These are phyloP conservation scores for Lentinula detonsa DNA, from an alignment of 768 basidiomycete genomes.

Conservation along the genomic window DNA sequence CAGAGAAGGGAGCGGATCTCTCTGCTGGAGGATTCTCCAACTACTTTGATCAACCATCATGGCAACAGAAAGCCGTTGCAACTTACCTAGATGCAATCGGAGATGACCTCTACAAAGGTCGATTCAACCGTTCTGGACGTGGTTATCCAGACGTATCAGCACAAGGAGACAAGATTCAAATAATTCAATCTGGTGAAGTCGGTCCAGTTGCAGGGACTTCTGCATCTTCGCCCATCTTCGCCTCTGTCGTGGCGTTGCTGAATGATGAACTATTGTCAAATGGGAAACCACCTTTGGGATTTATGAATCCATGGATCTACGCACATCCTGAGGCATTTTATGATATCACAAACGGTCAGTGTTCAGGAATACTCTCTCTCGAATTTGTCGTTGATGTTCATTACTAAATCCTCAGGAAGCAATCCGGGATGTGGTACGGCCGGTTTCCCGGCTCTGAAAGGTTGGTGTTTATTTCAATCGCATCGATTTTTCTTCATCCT, in stretches of 20 bases:
- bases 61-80: slow-evolving; percentile 26
- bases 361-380: background rate
- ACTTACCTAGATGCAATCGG: slow-evolving; percentile 24
- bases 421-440: background rate
- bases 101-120: slow-evolving; percentile 26
- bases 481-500: slow-evolving; percentile 16
- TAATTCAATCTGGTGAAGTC: slow-evolving; percentile 41
- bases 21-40: slow-evolving; percentile 12
- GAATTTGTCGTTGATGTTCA: background rate
- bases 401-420: background rate
- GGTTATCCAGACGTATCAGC: slow-evolving; percentile 10
- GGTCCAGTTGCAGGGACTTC: slow-evolving; percentile 49
- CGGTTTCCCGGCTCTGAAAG: slow-evolving; percentile 22
- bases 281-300: slow-evolving; percentile 46
- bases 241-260: slow-evolving; percentile 50
- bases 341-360: slow-evolving; percentile 37
- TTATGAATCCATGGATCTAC: slow-evolving; percentile 50
- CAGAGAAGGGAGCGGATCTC: slow-evolving; percentile 12
- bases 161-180: slow-evolving; percentile 30
- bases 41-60: slow-evolving; percentile 23
- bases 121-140: slow-evolving; percentile 31
- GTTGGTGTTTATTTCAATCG: slow-evolving; percentile 25
- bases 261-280: slow-evolving; percentile 52
- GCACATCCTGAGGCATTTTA: slow-evolving; percentile 40
- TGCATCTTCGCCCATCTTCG: slow-evolving; percentile 52